Evolutionary conservation across 2,329 filamentous ascomycete genomes (phyloP).

Genomic region (Hymenoscyphus occultus): DNA sequence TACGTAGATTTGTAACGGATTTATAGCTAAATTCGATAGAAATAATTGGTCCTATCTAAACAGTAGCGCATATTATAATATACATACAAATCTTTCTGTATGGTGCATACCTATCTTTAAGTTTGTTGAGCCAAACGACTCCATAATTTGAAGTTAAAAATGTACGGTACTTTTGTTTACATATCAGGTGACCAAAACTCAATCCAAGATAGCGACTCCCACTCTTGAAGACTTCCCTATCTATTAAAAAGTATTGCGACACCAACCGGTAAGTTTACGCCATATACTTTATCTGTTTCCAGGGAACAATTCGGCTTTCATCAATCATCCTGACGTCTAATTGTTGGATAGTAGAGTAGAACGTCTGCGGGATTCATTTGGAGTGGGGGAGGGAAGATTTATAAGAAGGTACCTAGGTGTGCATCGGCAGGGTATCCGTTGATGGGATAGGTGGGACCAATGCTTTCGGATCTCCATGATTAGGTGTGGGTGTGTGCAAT

Average conservation of each 20-base stretch:
- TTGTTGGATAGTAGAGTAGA: too few relatives aligned
- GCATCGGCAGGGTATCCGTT: background rate
- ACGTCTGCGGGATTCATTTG: too few relatives aligned
- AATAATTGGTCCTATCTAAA: too few relatives aligned
- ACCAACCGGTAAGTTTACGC: slow-evolving; percentile 1
- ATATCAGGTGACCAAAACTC: background rate
- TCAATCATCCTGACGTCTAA: background rate
- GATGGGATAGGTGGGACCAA: background rate
- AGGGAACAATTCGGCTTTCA: background rate
- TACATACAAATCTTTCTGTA: background rate
- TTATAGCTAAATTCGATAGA: too few relatives aligned
- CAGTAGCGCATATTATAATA: background rate
- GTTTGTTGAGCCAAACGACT: too few relatives aligned
- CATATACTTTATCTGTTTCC: background rate
- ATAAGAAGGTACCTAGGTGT: background rate
- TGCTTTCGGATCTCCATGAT: background rate
- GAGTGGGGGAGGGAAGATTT: background rate
- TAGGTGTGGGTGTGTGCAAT: background rate
- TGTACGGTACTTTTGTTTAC: background rate
- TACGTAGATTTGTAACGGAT: too few relatives aligned
- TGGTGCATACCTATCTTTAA: too few relatives aligned
- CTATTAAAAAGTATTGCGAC: background rate
- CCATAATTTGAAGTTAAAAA: too few relatives aligned
- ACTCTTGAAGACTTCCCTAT: background rate
- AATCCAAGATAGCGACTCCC: background rate